phyloP scores from a whole-genome alignment of 495 filamentous ascomycete genomes.

The Penicillium dipodomyicola region DNA sequence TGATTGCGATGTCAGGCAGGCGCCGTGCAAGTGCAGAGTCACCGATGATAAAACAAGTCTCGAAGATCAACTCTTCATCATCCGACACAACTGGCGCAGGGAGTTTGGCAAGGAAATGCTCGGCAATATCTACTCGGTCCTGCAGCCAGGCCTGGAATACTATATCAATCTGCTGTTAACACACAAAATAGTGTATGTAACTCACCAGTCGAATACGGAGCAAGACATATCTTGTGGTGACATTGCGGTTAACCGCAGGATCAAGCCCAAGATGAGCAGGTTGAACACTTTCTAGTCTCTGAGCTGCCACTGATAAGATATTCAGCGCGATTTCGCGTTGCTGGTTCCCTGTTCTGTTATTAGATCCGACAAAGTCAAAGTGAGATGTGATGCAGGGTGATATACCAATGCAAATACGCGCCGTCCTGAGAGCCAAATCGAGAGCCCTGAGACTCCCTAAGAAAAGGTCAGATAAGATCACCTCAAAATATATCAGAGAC shows the following conservation, averaged over 20 bases:
- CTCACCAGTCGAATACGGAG: slow-evolving; percentile 66
- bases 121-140: slow-evolving; percentile 67
- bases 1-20: slow-evolving; percentile 54
- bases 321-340: slow-evolving; percentile 56
- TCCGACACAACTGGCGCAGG: slow-evolving; percentile 36
- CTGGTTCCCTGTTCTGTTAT: slow-evolving; percentile 41
- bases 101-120: slow-evolving; percentile 68
- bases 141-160: slow-evolving; percentile 65
- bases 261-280: slow-evolving; percentile 28
- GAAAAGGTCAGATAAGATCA: neutral
- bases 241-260: slow-evolving; percentile 5
- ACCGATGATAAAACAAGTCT: slow-evolving; percentile 72
- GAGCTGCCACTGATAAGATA: slow-evolving; percentile 61
- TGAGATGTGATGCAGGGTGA: too few species aligned
- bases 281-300: slow-evolving; percentile 57
- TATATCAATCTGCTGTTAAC: neutral
- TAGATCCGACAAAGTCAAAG: slow-evolving; percentile 7
- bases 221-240: slow-evolving; percentile 59
- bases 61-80: slow-evolving; percentile 57
- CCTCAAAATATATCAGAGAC: neutral
- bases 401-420: slow-evolving; percentile 15
- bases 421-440: slow-evolving; percentile 64
- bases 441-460: slow-evolving; percentile 57
- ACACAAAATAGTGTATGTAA: neutral
- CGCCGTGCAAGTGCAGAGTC: slow-evolving; percentile 51